Conservation (phyloP, 2,329 filamentous ascomycete genomes). For the Alternaria solani region DNA sequence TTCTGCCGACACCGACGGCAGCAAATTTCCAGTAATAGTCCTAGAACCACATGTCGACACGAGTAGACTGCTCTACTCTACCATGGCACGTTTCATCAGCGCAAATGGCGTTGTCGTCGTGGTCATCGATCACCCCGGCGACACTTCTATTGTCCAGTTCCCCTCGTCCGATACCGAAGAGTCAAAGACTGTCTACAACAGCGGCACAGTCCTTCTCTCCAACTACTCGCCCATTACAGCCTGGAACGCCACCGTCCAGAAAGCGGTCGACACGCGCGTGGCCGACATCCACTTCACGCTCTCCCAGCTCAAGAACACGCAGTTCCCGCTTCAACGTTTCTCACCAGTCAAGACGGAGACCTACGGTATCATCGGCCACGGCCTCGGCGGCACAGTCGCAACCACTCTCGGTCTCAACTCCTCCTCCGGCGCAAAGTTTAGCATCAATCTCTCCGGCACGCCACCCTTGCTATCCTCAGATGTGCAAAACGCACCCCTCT, state of each 20-base stretch:
- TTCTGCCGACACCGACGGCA: slow-evolving; percentile 12
- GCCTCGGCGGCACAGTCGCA: slow-evolving; percentile 39
- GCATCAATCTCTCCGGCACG: slow-evolving; percentile 38
- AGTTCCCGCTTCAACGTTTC: slow-evolving; percentile 27
- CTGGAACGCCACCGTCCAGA: slow-evolving; percentile 26
- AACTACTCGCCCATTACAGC: slow-evolving; percentile 21
- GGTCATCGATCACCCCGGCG: slow-evolving; percentile 60
- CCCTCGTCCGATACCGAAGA: slow-evolving; percentile 17
- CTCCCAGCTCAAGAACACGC: slow-evolving; percentile 13
- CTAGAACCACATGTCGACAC: slow-evolving; percentile 58
- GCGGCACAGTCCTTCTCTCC: slow-evolving; percentile 25
- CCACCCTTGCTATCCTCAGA: slow-evolving; percentile 18
- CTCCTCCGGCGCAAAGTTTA: slow-evolving; percentile 16
- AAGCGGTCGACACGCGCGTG: slow-evolving; percentile 25
- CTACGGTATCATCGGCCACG: slow-evolving; percentile 36
- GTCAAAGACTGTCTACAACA: slow-evolving; percentile 27
- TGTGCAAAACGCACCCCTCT: slow-evolving; percentile 17
- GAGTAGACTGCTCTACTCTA: slow-evolving; percentile 55
- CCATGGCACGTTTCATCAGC: slow-evolving; percentile 57
- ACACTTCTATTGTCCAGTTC: slow-evolving; percentile 57
- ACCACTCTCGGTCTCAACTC: slow-evolving; percentile 24
- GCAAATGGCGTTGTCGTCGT: slow-evolving; percentile 58
- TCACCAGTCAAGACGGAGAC: slow-evolving; percentile 10
- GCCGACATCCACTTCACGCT: slow-evolving; percentile 32
- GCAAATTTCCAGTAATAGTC: slow-evolving; percentile 42